Percentiles rank a stretch among this genome's conserved stretches.
phyloP scores from a whole-genome alignment of 148 eudicot genomes.

The Amaranthus cruentus region DNA sequence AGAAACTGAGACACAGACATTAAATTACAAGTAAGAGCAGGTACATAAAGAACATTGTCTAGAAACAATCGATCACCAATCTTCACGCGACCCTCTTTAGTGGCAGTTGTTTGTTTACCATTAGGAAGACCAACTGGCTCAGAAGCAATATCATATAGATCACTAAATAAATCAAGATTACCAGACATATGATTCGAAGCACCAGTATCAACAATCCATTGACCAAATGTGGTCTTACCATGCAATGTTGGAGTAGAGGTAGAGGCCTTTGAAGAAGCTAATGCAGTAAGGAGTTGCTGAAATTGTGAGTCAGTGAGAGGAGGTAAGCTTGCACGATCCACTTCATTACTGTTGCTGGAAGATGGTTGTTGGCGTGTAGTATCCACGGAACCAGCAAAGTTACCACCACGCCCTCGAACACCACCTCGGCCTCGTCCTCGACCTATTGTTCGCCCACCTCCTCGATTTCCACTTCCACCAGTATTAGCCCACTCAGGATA shows the following conservation, averaged over 20 bases:
- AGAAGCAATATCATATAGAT: not conserved
- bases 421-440: no score
- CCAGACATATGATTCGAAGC: not conserved
- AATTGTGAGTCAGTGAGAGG: not conserved
- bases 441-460: not conserved
- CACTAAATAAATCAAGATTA: not conserved
- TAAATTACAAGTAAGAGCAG: not conserved
- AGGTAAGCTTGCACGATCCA: not conserved
- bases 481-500: not conserved
- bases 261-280: not conserved
- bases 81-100: not conserved
- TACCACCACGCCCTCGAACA: not conserved
- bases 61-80: not conserved
- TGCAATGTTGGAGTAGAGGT: not conserved
- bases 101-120: not conserved
- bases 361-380: not conserved
- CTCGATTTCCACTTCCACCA: not conserved
- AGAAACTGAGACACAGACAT: not conserved
- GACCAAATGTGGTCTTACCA: not conserved
- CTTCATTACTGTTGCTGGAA: not conserved
- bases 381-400: not conserved
- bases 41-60: not conserved
- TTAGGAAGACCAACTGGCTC: not conserved
- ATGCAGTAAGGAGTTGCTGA: not conserved
- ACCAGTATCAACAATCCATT: not conserved